These are phyloP conservation scores for Phytophthora aleatoria DNA, from an alignment of 352 stramenopile genomes.

Conservation along the genomic window DNA sequence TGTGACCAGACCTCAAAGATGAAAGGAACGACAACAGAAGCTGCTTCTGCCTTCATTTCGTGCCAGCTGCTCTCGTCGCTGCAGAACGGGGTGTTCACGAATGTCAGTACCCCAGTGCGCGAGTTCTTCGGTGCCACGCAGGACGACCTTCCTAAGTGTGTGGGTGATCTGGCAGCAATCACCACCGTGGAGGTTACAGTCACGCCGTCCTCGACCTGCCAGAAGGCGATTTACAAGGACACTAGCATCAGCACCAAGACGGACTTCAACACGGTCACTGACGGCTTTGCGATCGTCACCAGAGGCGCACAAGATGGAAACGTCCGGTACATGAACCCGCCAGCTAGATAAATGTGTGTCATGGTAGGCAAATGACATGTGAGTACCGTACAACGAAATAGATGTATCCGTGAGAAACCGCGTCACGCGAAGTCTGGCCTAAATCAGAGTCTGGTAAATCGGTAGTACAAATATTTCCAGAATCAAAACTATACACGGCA, in stretches of 20 bases:
- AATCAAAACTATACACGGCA: not conserved
- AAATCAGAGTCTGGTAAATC: too few relatives aligned
- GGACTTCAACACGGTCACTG: constrained; percentile 51
- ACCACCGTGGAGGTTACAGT: constrained; percentile 49
- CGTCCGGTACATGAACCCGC: constrained; percentile 58
- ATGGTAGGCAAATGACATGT: not conserved
- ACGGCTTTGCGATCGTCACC: constrained; percentile 69
- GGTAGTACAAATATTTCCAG: not conserved
- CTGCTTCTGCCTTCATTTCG: constrained; percentile 57
- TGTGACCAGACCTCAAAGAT: constrained; percentile 55
- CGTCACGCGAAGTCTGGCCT: too few relatives aligned
- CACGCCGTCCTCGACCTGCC: constrained; percentile 43
- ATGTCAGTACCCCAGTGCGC: constrained; percentile 68
- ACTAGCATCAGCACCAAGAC: constrained; percentile 61
- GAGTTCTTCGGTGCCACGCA: constrained; percentile 49
- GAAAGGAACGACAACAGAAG: constrained; percentile 42
- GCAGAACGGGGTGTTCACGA: constrained; percentile 79
- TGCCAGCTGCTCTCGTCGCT: constrained; percentile 70
- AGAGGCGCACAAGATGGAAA: constrained; percentile 50
- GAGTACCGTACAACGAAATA: not conserved
- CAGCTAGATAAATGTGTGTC: constrained; percentile 13
- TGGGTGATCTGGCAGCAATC: constrained; percentile 51
- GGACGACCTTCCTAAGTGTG: constrained; percentile 59
- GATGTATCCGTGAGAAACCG: too few relatives aligned
- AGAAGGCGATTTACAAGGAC: constrained; percentile 49